Evolutionary conservation across 1,284 basidiomycete species (phyloP).

Genomic region (Tilletia walkeri): DNA sequence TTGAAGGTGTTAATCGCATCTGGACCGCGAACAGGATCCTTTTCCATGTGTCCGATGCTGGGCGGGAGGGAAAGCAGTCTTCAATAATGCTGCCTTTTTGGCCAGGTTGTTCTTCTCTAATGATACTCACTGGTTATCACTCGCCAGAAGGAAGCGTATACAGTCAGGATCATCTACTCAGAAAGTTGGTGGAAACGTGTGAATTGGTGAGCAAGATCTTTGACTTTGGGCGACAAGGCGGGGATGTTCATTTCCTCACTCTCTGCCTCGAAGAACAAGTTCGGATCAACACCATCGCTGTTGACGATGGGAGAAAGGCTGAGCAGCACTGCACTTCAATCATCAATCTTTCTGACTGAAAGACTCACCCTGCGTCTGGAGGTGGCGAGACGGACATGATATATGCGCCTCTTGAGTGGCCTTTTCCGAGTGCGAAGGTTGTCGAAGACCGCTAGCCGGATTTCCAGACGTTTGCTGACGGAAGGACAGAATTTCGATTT

Average conservation of each 20-base stretch:
- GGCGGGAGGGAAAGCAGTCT: not conserved
- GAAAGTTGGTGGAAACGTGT: not conserved
- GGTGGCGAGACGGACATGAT: slow-evolving; percentile 13
- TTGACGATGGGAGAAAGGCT: too few relatives aligned
- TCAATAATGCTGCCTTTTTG: not conserved
- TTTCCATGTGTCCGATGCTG: slow-evolving; percentile 91
- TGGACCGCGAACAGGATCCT: slow-evolving; percentile 88
- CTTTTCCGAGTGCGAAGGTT: too few relatives aligned
- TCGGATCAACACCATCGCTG: not conserved
- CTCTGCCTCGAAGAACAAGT: slow-evolving; percentile 9
- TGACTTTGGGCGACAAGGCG: too few relatives aligned
- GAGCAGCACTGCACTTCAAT: too few relatives aligned
- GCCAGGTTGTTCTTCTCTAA: not conserved
- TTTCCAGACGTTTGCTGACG: too few relatives aligned
- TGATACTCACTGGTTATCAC: slow-evolving; percentile 18
- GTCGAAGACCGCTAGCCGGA: too few relatives aligned
- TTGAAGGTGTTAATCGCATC: slow-evolving; percentile 93
- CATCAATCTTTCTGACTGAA: too few relatives aligned
- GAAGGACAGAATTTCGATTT: too few relatives aligned
- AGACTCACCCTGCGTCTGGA: not conserved
- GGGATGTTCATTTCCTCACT: not conserved
- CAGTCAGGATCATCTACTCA: slow-evolving; percentile 11
- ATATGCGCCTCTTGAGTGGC: not conserved
- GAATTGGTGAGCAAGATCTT: not conserved
- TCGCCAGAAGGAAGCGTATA: slow-evolving; percentile 11